Percentiles rank a stretch among this genome's conserved stretches.
phyloP scores from a whole-genome alignment of 805 yeast species.

The Candida xiaguanensis region DNA sequence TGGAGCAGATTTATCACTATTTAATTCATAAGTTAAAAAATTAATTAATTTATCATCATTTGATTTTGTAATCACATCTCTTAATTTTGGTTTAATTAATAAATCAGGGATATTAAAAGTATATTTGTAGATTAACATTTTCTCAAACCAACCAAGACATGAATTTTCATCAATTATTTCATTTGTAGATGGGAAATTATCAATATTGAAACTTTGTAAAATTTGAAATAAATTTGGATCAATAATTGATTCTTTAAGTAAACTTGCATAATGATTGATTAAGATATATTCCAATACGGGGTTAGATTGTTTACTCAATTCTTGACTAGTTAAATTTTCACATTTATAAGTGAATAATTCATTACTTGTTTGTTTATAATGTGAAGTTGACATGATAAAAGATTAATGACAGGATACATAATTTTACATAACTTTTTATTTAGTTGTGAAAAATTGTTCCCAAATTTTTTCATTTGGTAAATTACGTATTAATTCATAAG shows the following conservation, averaged over 20 bases:
- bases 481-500: conserved; percentile 59
- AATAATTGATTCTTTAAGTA: conserved; percentile 2
- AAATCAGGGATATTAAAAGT: conserved; percentile 2
- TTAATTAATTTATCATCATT: conserved; percentile 4
- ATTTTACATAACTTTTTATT: background rate
- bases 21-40: background rate
- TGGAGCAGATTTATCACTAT: background rate
- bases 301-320: conserved; percentile 1
- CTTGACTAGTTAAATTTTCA: background rate
- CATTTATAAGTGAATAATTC: background rate
- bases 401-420: background rate
- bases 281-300: background rate
- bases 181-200: conserved; percentile 3
- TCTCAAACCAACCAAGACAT: conserved; percentile 4
- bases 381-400: background rate
- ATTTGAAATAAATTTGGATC: background rate
- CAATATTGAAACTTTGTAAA: background rate
- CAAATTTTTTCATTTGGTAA: conserved; percentile 65
- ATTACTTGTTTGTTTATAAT: background rate
- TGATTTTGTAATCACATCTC: background rate
- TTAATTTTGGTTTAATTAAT: background rate
- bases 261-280: background rate
- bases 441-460: conserved; percentile 55
- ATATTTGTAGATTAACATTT: conserved; percentile 4
- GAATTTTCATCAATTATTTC: background rate